Evolutionary conservation across 163 green algal species (phyloP).

Genomic region (Scenedesmus sp.): DNA sequence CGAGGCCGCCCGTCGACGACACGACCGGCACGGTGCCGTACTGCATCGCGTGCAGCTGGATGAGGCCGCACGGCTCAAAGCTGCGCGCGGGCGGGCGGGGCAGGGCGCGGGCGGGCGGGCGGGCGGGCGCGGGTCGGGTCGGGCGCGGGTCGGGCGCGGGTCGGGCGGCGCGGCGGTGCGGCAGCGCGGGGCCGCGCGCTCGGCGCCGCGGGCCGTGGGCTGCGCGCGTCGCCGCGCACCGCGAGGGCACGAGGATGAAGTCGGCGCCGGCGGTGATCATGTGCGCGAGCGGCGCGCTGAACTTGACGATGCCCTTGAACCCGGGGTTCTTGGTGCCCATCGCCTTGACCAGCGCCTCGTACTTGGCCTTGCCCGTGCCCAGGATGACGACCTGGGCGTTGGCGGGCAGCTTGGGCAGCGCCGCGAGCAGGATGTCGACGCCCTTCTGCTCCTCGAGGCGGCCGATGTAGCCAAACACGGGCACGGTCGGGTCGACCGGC

Average conservation of each 20-base stretch:
- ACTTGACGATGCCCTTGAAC: constrained; percentile 94
- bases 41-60: constrained; percentile 97
- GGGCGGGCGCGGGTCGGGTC: neutral
- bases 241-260: constrained; percentile 97
- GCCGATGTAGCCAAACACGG: constrained; percentile 94
- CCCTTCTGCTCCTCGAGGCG: constrained; percentile 99
- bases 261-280: constrained; percentile 95
- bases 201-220: too few relatives aligned
- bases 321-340: constrained; percentile 69
- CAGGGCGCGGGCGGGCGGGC: neutral
- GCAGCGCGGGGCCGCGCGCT: too few relatives aligned
- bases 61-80: constrained; percentile 98
- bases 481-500: constrained; percentile 76
- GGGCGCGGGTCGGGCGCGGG: too few relatives aligned
- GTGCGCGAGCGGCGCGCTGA: constrained; percentile 92
- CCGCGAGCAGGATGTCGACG: constrained; percentile 92
- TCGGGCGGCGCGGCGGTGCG: too few relatives aligned
- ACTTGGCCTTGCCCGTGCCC: constrained; percentile 95
- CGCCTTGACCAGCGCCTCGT: constrained; percentile 86
- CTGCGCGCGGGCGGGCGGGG: constrained; percentile 27
- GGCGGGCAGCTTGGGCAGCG: constrained; percentile 69
- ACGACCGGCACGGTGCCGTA: constrained; percentile 76
- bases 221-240: constrained; percentile 69
- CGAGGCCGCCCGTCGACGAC: constrained; percentile 91
- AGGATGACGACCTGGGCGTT: constrained; percentile 89